phyloP scores from a whole-genome alignment of 2,329 filamentous ascomycete genomes.

The Lasiodiplodia citricola region DNA sequence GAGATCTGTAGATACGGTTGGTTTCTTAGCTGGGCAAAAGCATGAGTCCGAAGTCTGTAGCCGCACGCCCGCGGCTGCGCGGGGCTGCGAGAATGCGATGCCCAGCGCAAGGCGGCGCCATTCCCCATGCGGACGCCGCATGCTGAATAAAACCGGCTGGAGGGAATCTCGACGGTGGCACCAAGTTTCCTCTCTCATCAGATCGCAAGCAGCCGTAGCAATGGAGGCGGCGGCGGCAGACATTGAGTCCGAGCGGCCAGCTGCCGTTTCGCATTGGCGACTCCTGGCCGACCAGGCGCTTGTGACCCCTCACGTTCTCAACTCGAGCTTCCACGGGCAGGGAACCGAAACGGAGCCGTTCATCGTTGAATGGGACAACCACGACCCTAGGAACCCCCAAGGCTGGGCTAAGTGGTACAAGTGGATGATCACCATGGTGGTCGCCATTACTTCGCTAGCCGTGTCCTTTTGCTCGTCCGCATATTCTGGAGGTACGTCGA shows the following conservation, averaged over 20 bases:
- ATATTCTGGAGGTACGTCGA: conserved; percentile 41
- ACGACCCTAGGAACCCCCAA: conserved; percentile 54
- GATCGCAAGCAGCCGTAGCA: too few relatives aligned
- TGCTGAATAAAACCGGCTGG: too few relatives aligned
- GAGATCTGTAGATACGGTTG: too few relatives aligned
- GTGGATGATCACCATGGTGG: conserved; percentile 46
- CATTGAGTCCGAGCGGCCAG: background rate
- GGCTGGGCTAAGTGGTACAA: conserved; percentile 46
- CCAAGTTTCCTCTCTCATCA: too few relatives aligned
- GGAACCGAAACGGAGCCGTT: conserved; percentile 36
- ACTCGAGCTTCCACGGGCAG: background rate
- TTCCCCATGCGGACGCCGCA: too few relatives aligned
- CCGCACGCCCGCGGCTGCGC: too few relatives aligned
- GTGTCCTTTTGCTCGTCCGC: conserved; percentile 53
- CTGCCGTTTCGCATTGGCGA: background rate
- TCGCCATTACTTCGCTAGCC: conserved; percentile 50
- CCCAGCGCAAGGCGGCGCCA: too few relatives aligned
- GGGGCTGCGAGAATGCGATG: too few relatives aligned
- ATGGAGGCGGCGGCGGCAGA: too few relatives aligned
- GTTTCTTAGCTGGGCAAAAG: too few relatives aligned
- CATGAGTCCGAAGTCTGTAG: too few relatives aligned
- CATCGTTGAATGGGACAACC: conserved; percentile 53
- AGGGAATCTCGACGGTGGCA: too few relatives aligned
- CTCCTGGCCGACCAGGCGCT: background rate
- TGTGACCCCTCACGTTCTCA: background rate